These are phyloP conservation scores for Paxillus ammoniavirescens DNA, from an alignment of 768 basidiomycete species.

Conservation along the genomic window DNA sequence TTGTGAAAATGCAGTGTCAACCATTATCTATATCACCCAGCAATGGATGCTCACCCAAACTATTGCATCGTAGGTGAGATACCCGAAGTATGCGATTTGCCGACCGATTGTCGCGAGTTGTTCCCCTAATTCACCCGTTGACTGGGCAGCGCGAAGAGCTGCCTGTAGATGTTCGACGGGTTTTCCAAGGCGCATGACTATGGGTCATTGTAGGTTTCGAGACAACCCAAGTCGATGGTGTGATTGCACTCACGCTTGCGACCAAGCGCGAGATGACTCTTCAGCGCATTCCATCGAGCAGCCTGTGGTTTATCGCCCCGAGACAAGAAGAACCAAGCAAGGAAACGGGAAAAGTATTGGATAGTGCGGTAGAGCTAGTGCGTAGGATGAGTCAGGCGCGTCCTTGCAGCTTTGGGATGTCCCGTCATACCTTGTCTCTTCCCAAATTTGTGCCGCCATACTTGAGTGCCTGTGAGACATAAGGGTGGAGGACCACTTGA, in stretches of 20 bases:
- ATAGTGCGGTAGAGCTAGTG: slow-evolving; percentile 80
- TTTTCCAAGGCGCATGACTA: slow-evolving; percentile 92
- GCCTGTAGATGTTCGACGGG: slow-evolving; percentile 92
- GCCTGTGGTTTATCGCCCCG: slow-evolving; percentile 71
- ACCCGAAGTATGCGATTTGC: slow-evolving; percentile 88
- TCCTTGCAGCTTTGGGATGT: neutral
- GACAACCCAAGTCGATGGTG: neutral
- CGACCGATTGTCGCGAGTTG: slow-evolving; percentile 76
- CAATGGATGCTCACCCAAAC: slow-evolving; percentile 65
- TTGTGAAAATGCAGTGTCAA: neutral
- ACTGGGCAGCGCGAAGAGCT: slow-evolving; percentile 68
- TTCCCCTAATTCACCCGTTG: slow-evolving; percentile 58
- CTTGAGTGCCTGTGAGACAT: slow-evolving; percentile 71
- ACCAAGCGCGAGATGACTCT: slow-evolving; percentile 77
- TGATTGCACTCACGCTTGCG: slow-evolving; percentile 64
- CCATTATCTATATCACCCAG: neutral
- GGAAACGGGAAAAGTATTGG: slow-evolving; percentile 89
- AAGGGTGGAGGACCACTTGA: slow-evolving; percentile 84
- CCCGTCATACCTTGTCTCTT: slow-evolving; percentile 74
- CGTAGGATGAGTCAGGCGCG: neutral
- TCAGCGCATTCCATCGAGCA: slow-evolving; percentile 79
- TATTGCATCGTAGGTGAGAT: slow-evolving; percentile 77
- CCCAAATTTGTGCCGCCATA: slow-evolving; percentile 80
- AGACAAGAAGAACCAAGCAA: slow-evolving; percentile 76
- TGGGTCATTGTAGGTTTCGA: slow-evolving; percentile 2